Conservation (phyloP, 1,284 basidiomycete genomes). For the Sanghuangporus weigelae region DNA sequence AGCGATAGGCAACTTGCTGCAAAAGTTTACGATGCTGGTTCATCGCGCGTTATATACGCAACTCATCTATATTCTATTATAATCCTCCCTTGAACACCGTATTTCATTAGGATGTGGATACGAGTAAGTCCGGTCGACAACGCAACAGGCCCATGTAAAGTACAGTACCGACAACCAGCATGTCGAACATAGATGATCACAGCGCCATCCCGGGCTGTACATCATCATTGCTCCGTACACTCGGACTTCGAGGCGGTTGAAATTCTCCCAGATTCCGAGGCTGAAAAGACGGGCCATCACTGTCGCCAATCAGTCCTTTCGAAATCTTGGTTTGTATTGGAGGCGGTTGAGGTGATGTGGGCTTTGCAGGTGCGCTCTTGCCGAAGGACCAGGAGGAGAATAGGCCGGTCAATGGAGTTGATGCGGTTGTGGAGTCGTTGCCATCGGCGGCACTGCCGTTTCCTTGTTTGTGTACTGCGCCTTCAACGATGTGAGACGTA, state of each 20-base stretch:
- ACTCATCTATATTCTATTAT: too few relatives aligned
- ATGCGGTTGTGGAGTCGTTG: not conserved
- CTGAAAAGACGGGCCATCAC: not conserved
- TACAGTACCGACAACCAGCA: too few relatives aligned
- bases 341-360: constrained; percentile 1
- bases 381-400: constrained; percentile 15
- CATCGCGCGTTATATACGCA: too few relatives aligned
- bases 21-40: too few relatives aligned
- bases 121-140: too few relatives aligned
- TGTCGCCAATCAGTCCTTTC: not conserved
- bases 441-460: not conserved
- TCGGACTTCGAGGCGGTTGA: not conserved
- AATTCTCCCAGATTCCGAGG: constrained; percentile 11
- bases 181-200: not conserved
- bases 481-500: not conserved
- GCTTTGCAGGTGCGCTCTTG: not conserved
- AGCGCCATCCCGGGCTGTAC: constrained; percentile 8
- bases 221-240: not conserved
- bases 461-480: not conserved
- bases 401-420: constrained; percentile 1
- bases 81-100: too few relatives aligned
- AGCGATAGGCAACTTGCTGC: too few relatives aligned
- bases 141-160: too few relatives aligned
- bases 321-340: not conserved
- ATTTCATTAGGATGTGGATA: too few relatives aligned